Evolutionary conservation across 495 filamentous ascomycete genomes (phyloP).

Genomic region (Penicillium bovifimosum): DNA sequence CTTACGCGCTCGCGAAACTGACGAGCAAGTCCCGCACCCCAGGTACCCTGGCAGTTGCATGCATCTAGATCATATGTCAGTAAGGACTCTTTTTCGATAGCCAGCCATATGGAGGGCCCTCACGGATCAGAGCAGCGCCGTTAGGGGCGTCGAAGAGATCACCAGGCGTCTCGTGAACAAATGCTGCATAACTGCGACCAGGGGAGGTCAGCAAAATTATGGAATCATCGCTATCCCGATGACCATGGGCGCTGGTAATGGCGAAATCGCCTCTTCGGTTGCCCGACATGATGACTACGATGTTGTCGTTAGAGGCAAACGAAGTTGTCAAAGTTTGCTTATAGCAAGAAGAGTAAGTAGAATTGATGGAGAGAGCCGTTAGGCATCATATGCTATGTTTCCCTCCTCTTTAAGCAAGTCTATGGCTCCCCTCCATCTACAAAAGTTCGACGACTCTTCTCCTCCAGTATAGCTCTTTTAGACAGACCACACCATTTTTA

Average conservation of each 20-base stretch:
- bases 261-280: background rate
- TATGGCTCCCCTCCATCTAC: too few relatives aligned
- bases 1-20: conserved; percentile 31
- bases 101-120: conserved; percentile 1
- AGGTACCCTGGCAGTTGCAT: conserved; percentile 41
- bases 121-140: conserved; percentile 42
- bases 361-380: background rate
- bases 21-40: conserved; percentile 41
- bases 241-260: background rate
- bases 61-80: conserved; percentile 31
- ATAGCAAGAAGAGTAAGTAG: background rate
- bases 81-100: background rate
- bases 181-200: background rate
- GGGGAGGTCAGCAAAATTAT: background rate
- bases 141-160: conserved; percentile 43
- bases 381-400: too few relatives aligned
- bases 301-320: background rate
- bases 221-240: background rate
- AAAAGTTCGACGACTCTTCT: too few relatives aligned
- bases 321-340: background rate
- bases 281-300: background rate
- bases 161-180: conserved; percentile 28
- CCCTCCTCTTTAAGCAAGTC: too few relatives aligned
- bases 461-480: too few relatives aligned
- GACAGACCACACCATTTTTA: too few relatives aligned